Evolutionary conservation across 208 protist genomes (phyloP), one percentile per base, ranked within the genome.

Genomic region (Leishmania guyanensis): DNA sequence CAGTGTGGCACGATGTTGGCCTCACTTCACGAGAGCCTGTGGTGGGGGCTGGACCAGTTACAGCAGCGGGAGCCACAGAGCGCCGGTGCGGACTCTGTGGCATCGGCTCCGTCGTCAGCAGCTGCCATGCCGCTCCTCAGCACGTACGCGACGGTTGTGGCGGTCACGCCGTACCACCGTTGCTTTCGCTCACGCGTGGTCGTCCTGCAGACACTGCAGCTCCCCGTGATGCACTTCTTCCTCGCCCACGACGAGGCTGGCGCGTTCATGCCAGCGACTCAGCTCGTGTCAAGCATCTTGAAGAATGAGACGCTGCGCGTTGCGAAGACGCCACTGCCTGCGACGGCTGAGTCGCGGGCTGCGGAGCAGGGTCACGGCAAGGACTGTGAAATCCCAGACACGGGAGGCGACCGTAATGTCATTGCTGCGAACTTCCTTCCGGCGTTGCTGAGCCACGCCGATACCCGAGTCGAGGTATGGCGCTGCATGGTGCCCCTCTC

Each of bases 161-260:
- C 53, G 9, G 89, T 87, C 22, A 96, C 94, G 33, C 94, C 94
- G 53, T 97, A 97, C 84, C 78, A 83, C 39, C 92, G 94, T 16
- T 97, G 92, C 80, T 84, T 90, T 5, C 88, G 88, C 58, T 86
- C 82, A 33, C 79, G 82, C 74, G 75, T 78, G 2, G 80, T 84
- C 53, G 71, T 93, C 50, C 82, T 89, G 58, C 50, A 84, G 26
- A 84, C 84, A 10, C 81, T 97, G 62, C 77, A 89, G 68, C 82
- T 93, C 39, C 88, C 88, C 4, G 29, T 90, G 5, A 69, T 97
- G 53, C 86, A 86, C n/a, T 76, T 70, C 72, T 86, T 79, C 77
- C 78, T 90, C 5, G n/a, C 75, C 36, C 76, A 80, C 48, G 80
- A 85, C 54, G 58, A 76, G 46, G 56, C 17, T 22, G 12, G 65